Base-by-base conservation (phyloP, 2,329 filamentous ascomycete genomes). In the Epichloe aotearoae region DNA sequence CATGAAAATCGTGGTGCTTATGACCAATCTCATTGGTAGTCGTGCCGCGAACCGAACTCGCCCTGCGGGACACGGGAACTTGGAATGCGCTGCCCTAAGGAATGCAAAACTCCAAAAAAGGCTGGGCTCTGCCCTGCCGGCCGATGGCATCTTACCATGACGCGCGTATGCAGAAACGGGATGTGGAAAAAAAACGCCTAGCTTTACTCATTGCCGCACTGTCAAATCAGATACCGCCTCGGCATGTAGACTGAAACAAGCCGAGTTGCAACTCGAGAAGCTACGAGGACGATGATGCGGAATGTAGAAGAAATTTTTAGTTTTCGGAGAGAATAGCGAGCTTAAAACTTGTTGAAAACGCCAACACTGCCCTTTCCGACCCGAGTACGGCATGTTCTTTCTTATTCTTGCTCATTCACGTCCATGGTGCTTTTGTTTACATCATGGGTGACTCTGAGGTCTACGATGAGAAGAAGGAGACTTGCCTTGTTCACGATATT, bases 171-270 rank as follows among this genome's bases (percentile, higher is more conserved):
- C 5, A 10, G 30, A 5, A 33, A 33, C n/a, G 12, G 23, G 23
- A 15, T 48, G 26, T 30, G 40, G 19, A 39, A 12, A 8, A 14
- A 41, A 12, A 8, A 10, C 3, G 20, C 17, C 2, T 1, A 7
- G n/a, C 19, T 30, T 17, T 14, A 15, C 19, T 48, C 23, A 23
- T 41, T 41, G 30, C 30, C 47, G 14, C 23, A 4, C 39, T 36
- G 47, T 6, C 15, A 4, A 4, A 41, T 48, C 6, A 26, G 14
- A 42, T 42, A 23, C 38, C 26, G 47, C 30, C 39, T 36, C 39
- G 47, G 47, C n/a, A 49, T 49, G 47, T 12, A 36, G 30, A 36
- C 39, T 49, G 47, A 49, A 49, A 49, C 47, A 30, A 17, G 17
- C 5, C 19, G 23, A 10, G 1, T 17, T 14, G 17, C 19, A 30